Conservation (phyloP, 805 yeast genomes). For the Metschnikowia cubensis region DNA sequence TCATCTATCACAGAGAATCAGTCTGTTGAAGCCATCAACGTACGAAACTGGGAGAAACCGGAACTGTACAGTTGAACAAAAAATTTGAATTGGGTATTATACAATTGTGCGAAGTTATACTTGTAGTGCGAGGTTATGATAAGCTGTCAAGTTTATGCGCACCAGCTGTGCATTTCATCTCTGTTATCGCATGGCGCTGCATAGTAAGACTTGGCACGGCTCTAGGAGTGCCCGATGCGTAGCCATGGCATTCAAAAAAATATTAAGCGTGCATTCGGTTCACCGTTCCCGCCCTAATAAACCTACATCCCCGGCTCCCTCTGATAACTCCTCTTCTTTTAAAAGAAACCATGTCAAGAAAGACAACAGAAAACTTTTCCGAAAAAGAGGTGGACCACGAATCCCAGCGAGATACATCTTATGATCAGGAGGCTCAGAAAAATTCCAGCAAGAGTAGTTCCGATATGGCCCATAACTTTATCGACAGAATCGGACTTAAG, state of each 20-base stretch:
- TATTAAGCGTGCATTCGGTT: background rate
- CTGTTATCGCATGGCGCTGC: background rate
- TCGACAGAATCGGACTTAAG: slow-evolving; percentile 23
- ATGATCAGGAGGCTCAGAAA: background rate
- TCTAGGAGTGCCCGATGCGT: background rate
- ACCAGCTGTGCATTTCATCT: background rate
- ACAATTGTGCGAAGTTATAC: too few species aligned
- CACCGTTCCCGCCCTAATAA: background rate
- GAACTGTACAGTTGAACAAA: background rate
- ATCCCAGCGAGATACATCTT: background rate
- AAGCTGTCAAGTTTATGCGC: slow-evolving; percentile 1
- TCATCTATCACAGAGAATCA: slow-evolving; percentile 6
- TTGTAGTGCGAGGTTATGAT: background rate
- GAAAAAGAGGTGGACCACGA: slow-evolving; percentile 1
- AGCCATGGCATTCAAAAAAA: background rate
- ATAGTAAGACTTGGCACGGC: background rate
- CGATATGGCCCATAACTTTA: slow-evolving; percentile 12
- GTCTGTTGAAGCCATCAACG: slow-evolving; percentile 8
- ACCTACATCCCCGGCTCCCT: background rate
- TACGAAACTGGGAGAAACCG: slow-evolving; percentile 13
- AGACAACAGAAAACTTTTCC: background rate
- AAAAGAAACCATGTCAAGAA: background rate
- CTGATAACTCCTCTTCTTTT: background rate
- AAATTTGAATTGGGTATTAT: too few species aligned
- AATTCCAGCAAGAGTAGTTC: slow-evolving; percentile 4